A percentile compares a stretch with the other conserved stretches of the same genome.
phyloP scores from a whole-genome alignment of 108 stramenopile species.

The Skeletonema costatum region DNA sequence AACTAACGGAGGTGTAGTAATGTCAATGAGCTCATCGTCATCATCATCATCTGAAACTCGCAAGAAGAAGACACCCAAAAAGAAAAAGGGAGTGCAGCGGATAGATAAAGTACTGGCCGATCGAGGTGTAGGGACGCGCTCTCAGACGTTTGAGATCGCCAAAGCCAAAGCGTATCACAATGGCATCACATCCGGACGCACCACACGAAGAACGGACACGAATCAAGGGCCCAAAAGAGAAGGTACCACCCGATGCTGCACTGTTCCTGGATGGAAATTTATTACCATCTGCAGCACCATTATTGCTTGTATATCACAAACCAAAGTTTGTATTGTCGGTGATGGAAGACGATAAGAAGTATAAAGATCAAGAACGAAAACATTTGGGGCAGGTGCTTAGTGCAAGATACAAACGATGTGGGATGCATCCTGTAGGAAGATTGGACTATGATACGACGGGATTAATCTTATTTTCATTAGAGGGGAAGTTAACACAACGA shows the following conservation, averaged over 20 bases:
- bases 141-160: constrained; percentile 67
- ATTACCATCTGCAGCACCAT: constrained; percentile 62
- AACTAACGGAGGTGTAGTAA: not conserved
- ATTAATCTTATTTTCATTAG: constrained; percentile 75
- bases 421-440: constrained; percentile 86
- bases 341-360: constrained; percentile 65
- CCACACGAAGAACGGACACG: constrained; percentile 32
- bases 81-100: constrained; percentile 33
- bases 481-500: constrained; percentile 76
- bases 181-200: constrained; percentile 9
- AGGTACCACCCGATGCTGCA: constrained; percentile 59
- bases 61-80: not conserved
- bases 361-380: constrained; percentile 48
- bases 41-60: not conserved
- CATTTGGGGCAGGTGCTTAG: constrained; percentile 41
- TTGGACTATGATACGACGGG: constrained; percentile 88
- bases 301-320: constrained; percentile 77
- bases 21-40: not conserved
- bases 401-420: constrained; percentile 40
- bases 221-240: constrained; percentile 63
- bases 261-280: constrained; percentile 74
- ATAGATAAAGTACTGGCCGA: constrained; percentile 84
- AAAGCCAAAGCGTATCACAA: constrained; percentile 66
- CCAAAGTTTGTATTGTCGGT: constrained; percentile 83
- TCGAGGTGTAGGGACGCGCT: constrained; percentile 70